Percentiles rank a stretch among this genome's conserved stretches.
phyloP scores from a whole-genome alignment of 306 rosid genomes.

The Trifolium repens region DNA sequence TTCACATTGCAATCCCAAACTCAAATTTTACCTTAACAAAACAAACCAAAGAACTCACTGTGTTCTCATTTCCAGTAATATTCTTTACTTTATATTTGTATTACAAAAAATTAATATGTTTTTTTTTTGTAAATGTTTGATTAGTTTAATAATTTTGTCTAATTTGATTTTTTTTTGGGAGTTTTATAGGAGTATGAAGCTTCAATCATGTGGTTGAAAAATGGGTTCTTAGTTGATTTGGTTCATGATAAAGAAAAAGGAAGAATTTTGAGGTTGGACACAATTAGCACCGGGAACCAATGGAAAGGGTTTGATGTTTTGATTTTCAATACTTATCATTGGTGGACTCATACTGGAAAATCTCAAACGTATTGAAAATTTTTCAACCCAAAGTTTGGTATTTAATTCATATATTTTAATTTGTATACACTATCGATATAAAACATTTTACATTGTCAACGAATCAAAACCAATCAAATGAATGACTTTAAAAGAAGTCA shows the following conservation, averaged over 20 bases:
- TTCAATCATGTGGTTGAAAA: constrained; percentile 65
- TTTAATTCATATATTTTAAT: not conserved
- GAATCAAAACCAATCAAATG: too few species aligned
- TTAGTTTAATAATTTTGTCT: not conserved
- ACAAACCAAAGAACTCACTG: constrained; percentile 41
- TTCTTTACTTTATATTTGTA: not conserved
- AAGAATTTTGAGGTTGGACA: constrained; percentile 62
- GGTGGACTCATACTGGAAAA: constrained; percentile 69
- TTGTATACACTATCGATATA: too few species aligned
- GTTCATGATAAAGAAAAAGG: constrained; percentile 52
- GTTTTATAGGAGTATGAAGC: constrained; percentile 55
- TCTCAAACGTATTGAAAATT: constrained; percentile 48
- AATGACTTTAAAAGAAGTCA: too few species aligned
- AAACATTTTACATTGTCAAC: too few species aligned
- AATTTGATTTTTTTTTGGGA: constrained; percentile 9
- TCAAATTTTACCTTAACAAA: constrained; percentile 46
- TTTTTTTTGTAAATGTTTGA: not conserved
- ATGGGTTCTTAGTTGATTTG: constrained; percentile 77
- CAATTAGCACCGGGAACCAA: constrained; percentile 47
- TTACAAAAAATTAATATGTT: not conserved
- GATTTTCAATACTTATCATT: constrained; percentile 76
- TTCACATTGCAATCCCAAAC: constrained; percentile 57
- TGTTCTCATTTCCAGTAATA: constrained; percentile 56
- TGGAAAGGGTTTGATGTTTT: constrained; percentile 67
- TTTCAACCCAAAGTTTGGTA: not conserved